These are phyloP conservation scores for Ophiostoma tasmaniense DNA, from an alignment of 2,329 filamentous ascomycete genomes.

Conservation along the genomic window DNA sequence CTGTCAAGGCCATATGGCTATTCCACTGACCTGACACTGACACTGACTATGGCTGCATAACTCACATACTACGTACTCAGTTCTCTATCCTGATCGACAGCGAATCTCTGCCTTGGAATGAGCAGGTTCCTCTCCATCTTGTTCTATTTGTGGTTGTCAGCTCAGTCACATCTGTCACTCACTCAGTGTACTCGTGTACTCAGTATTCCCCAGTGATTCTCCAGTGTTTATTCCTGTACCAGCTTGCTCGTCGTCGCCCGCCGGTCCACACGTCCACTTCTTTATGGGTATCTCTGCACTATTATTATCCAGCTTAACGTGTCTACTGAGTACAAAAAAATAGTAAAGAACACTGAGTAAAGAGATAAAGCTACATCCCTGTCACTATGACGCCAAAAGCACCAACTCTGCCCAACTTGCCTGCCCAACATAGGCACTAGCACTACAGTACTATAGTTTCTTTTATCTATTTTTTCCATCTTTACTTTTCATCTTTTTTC, in stretches of 20 bases:
- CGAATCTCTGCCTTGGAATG: neutral
- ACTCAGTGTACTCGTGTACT: neutral
- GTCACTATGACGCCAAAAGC: neutral
- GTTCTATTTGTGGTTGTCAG: too few species aligned
- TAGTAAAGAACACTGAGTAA: too few species aligned
- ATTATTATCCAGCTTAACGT: too few species aligned
- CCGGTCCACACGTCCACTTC: neutral
- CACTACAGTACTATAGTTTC: neutral
- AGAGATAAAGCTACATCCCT: neutral
- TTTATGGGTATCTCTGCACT: too few species aligned
- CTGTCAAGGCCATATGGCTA: neutral
- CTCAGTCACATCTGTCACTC: too few species aligned
- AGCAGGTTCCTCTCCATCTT: neutral
- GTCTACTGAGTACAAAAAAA: too few species aligned
- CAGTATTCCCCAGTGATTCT: neutral
- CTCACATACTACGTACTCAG: neutral
- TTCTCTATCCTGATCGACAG: neutral
- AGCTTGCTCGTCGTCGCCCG: neutral
- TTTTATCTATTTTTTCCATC: neutral
- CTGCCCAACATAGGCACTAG: neutral
- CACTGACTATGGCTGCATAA: neutral
- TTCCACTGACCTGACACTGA: neutral
- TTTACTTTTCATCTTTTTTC: neutral
- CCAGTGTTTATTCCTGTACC: neutral
- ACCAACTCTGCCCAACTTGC: neutral